Evolutionary conservation across 805 yeast species (phyloP), one percentile per base, ranked within the genome.

Genomic region (Pichia pseudocactophila): DNA sequence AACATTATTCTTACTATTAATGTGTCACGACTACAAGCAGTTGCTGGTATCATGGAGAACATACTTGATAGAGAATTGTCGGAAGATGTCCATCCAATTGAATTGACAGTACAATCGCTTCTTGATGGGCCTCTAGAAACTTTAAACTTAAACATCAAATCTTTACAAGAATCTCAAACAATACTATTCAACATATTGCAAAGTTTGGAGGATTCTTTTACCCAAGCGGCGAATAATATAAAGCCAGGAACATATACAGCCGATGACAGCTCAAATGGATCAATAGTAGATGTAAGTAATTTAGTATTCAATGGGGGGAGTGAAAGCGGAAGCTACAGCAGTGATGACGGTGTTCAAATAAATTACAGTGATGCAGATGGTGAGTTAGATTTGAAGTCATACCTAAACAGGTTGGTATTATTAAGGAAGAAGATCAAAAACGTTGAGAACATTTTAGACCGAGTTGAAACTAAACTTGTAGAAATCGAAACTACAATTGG

Each of bases 111-210:
- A 0, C 83, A 78, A 47, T 60, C 75, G 9, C 55, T 78, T 2
- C 53, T 78, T 7, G 77, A 77, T 27, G 71, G 73, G 1, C 71
- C 82, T 2, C 57, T 78, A 8, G 82, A 78, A 34, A 61, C 59
- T 4, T 57, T 78, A 19, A 68, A 73, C 41, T 69, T 70, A 40
- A 71, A 71, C 42, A 63, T 78, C 27, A 72, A 73, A 46, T 69
- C 68, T 46, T 56, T 78, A 25, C 72, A 74, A 51, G 79, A 76
- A 46, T 74, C 81, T 0, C 83, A 78, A 48, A 57, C 72, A 34
- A 73, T 77, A 1, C 59, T 78, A 1, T 59, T 74, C 2, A 68
- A 78, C 0, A 63, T 80, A 27, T 50, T 78, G 27, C 65, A 63
- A 44, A 62, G 65, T 16, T 48, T 73, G 38, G 61, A 68, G 34